Evolutionary conservation across 495 filamentous ascomycete genomes (phyloP).

Genomic region (Letharia columbiana): DNA sequence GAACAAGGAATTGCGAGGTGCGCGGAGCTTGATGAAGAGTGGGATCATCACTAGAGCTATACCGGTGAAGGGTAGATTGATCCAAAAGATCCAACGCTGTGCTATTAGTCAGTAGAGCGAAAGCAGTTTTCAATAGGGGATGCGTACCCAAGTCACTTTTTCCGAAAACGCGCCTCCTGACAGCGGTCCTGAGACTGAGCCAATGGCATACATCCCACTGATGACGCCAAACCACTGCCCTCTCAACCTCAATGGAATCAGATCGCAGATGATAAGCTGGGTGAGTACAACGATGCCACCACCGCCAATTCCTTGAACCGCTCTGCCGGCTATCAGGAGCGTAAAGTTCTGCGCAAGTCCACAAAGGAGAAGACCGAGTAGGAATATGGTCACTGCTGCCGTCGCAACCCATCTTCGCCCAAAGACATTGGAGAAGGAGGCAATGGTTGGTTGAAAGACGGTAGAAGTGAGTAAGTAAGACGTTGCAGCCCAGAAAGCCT

Average conservation of each 20-base stretch:
- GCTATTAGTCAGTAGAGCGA: not conserved
- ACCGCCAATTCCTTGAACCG: slow-evolving; percentile 63
- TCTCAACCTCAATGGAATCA: slow-evolving; percentile 40
- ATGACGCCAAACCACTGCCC: slow-evolving; percentile 43
- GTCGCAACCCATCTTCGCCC: slow-evolving; percentile 32
- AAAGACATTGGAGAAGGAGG: slow-evolving; percentile 27
- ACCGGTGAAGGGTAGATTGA: slow-evolving; percentile 48
- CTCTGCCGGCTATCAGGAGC: slow-evolving; percentile 54
- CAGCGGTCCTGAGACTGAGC: slow-evolving; percentile 57
- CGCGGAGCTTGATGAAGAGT: slow-evolving; percentile 42
- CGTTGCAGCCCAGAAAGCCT: slow-evolving; percentile 52
- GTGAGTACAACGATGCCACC: slow-evolving; percentile 56
- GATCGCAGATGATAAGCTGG: slow-evolving; percentile 57
- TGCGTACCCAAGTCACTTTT: slow-evolving; percentile 49
- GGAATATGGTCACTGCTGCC: slow-evolving; percentile 27
- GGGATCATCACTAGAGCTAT: slow-evolving; percentile 38
- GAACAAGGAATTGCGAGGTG: slow-evolving; percentile 28
- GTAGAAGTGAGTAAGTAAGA: slow-evolving; percentile 44
- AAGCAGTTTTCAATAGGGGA: not conserved
- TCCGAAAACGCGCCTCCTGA: slow-evolving; percentile 62
- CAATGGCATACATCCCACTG: slow-evolving; percentile 53
- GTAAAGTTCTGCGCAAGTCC: slow-evolving; percentile 45
- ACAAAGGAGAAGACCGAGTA: slow-evolving; percentile 26
- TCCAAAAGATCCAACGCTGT: slow-evolving; percentile 46
- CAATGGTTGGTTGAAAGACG: slow-evolving; percentile 45